These are phyloP conservation scores for Cercis canadensis DNA, from an alignment of 306 rosid species.

Conservation along the genomic window DNA sequence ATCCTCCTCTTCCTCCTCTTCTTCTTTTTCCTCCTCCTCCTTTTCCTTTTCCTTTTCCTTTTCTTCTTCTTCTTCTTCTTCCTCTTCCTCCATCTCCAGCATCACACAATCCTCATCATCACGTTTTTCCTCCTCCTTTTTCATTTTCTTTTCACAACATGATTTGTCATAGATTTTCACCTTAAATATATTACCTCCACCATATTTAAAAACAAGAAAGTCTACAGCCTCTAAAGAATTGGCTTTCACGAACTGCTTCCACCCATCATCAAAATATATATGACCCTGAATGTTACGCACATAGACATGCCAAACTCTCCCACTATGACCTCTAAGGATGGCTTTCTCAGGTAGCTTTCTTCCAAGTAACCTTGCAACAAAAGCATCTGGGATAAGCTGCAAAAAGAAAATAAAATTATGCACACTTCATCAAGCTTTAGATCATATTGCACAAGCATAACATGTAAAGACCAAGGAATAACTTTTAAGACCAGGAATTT, in stretches of 20 bases:
- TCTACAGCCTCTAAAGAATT: background rate
- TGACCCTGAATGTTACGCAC: background rate
- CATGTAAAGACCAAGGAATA: too few species aligned
- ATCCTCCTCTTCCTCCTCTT: background rate
- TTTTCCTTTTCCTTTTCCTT: background rate
- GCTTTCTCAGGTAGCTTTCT: background rate
- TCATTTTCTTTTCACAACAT: background rate
- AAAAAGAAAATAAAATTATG: background rate
- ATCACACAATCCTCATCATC: too few species aligned
- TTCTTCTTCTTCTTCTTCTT: background rate
- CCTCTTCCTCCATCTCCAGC: too few species aligned
- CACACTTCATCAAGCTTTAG: too few species aligned
- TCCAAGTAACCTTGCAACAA: background rate
- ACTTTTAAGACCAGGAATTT: too few species aligned
- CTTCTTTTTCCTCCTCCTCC: background rate
- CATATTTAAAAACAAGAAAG: background rate
- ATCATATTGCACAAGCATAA: too few species aligned
- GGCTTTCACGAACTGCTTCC: background rate
- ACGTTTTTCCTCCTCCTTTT: background rate
- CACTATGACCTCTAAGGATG: background rate
- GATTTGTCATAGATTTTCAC: background rate
- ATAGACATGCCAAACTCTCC: background rate
- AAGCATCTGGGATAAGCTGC: constrained; percentile 1
- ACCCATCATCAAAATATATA: background rate
- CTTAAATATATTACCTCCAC: background rate